phyloP scores from a whole-genome alignment of 192 early-diverging fungal genomes.

The Backusella luteola region DNA sequence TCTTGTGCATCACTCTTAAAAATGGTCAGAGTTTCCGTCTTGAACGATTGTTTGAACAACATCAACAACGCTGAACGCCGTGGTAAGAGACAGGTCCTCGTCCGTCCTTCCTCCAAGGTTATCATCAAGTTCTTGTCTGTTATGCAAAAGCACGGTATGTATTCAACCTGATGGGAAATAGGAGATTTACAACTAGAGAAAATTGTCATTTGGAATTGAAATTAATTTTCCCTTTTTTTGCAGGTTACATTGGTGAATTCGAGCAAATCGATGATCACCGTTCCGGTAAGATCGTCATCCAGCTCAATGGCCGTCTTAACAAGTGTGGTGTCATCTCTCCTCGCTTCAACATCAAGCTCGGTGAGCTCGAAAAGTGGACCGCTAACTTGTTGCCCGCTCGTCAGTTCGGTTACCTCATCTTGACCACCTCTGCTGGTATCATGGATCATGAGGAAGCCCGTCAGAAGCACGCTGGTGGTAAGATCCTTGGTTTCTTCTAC shows the following conservation, averaged over 20 bases:
- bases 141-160: slow-evolving; percentile 97
- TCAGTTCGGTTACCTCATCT: slow-evolving; percentile 95
- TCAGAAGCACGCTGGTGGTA: slow-evolving; percentile 95
- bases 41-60: slow-evolving; percentile 96
- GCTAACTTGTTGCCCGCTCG: slow-evolving; percentile 96
- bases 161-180: not conserved
- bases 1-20: slow-evolving; percentile 22
- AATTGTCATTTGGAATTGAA: not conserved
- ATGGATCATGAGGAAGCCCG: slow-evolving; percentile 99
- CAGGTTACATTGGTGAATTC: slow-evolving; percentile 99
- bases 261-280: slow-evolving; percentile 99
- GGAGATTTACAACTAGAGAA: not conserved
- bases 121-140: slow-evolving; percentile 98
- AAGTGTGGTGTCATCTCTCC: slow-evolving; percentile 99
- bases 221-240: not conserved
- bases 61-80: slow-evolving; percentile 99
- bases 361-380: slow-evolving; percentile 96
- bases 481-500: slow-evolving; percentile 96
- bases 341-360: slow-evolving; percentile 95
- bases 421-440: slow-evolving; percentile 95
- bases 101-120: slow-evolving; percentile 97
- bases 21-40: slow-evolving; percentile 97
- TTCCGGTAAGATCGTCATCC: slow-evolving; percentile 96
- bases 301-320: slow-evolving; percentile 98
- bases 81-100: slow-evolving; percentile 96